Evolutionary conservation across 129 eudicot genomes (phyloP), one percentile per base, ranked within the genome.

Genomic region (Calendula officinalis): DNA sequence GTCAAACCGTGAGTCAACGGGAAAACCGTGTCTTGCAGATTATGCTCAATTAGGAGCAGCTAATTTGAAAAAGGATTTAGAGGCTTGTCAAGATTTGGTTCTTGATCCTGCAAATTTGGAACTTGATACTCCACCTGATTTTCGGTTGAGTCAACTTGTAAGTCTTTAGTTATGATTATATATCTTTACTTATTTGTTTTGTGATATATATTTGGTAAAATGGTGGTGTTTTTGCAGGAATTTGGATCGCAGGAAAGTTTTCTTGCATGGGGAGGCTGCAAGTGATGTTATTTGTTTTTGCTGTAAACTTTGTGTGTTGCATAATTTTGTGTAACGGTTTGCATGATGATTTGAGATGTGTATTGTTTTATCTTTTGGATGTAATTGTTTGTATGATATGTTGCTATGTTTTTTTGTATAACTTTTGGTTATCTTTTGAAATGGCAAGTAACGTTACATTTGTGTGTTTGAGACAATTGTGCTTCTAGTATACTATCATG

Each of bases 241-340:
- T 91, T 91, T 60, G 91, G 73, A 38, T 91, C 96, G 0, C 95
- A 91, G 68, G 96, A 88, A 50, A 88, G 98, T 71, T 91, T 75
- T 63, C 70, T 70, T 38, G 83, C 88, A 15, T 90, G 92, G 91
- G 95, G 97, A 39, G 88, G 88, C 12, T 50, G 81, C 78, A 82
- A 75, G 72, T 66, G 70, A 78, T 42, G 71, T 22, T 22, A 22
- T 22, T 22, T n/a, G n/a, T n/a, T n/a, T n/a, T n/a, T n/a, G n/a
- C n/a, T n/a, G n/a, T n/a, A 46, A 36, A 53, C 59, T 43, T 6
- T 62, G 5, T 11, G 22, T 54, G 53, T 38, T 44, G 53, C 43
- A 16, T 27, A 15, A 6, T 68, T 53, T 61, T 75, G 66, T 61
- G 70, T 33, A 60, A 42, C 59, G 46, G 8, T 8, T 56, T 32